These are phyloP conservation scores for Berkeleyomyces rouxiae DNA, from an alignment of 2,329 filamentous ascomycete genomes.

Conservation along the genomic window DNA sequence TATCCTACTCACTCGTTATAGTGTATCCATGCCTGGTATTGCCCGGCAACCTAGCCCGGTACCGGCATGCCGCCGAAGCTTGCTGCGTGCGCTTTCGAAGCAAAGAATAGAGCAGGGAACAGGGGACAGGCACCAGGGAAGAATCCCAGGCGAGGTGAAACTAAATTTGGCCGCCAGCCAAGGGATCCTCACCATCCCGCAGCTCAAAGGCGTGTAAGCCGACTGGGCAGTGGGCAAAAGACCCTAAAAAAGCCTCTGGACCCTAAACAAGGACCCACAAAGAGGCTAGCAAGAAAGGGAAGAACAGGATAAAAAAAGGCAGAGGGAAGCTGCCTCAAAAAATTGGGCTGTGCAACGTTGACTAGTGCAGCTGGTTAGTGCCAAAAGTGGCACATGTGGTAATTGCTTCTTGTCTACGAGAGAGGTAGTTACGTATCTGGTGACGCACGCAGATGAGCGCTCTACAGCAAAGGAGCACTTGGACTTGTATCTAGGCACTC, in stretches of 20 bases:
- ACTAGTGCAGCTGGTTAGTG: not conserved
- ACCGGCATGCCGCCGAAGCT: not conserved
- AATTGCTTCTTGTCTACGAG: not conserved
- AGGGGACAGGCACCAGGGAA: not conserved
- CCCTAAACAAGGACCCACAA: not conserved
- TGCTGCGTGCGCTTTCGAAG: not conserved
- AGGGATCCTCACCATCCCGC: not conserved
- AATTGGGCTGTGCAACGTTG: not conserved
- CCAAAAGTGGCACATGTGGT: not conserved
- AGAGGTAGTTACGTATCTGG: not conserved
- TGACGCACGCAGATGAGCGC: not conserved
- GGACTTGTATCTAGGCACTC: no score
- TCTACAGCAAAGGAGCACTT: no score
- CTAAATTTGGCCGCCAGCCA: not conserved
- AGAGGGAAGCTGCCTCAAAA: not conserved
- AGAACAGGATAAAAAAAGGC: not conserved
- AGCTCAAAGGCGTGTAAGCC: not conserved
- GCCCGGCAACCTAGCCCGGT: not conserved
- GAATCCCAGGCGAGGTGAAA: not conserved
- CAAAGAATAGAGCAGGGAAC: not conserved
- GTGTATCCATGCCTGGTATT: no score
- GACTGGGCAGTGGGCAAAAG: not conserved
- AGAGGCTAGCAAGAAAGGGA: not conserved
- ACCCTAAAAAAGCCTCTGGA: not conserved
- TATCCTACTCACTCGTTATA: no score